Evolutionary conservation across 2,329 filamentous ascomycete species (phyloP), one percentile per base, ranked within the genome.

Genomic region (Decorospora gaudefroyi): DNA sequence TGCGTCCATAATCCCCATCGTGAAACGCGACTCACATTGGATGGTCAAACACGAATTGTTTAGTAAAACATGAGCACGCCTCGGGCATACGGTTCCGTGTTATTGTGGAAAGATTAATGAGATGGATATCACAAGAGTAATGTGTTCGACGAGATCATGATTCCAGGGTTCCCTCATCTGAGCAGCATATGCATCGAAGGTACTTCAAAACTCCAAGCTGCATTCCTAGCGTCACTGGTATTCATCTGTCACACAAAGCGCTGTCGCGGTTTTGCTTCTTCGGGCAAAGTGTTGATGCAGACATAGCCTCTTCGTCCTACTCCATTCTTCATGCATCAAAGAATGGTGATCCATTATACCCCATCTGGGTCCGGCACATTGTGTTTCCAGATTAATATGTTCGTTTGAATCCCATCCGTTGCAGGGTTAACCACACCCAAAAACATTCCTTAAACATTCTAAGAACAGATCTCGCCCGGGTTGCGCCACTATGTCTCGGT

Each of bases 31-130:
- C 32, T 46, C 33, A 32, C 39, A 33, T 25, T 29, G 40, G 12
- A 39, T 48, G 43, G 39, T 56, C 54, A 65, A 64, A 65, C 62
- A 49, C 46, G 38, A 27, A 15, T 26, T 41, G 42, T 46, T 43
- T 52, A 42, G 34, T 29, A 37, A 52, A 46, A 42, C 46, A 34
- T 43, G 15, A 33, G 18, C 23, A 22, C 28, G n/a, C 42, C 21
- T 33, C 17, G n/a, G 28, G 16, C 13, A 9, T 15, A 25, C 10
- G 4, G 18, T 23, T 17, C 26, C 12, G 33, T 22, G 13, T 28
- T 33, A 25, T 18, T 19, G 15, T 17, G 23, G 32, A 30, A 12
- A 4, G 33, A 31, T 10, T 15, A 7, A 30, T 18, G 9, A 42
- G 6, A 7, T 9, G 1, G n/a, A n/a, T n/a, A n/a, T n/a, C n/a